Evolutionary conservation across 106 monocot genomes (phyloP), one percentile per base, ranked within the genome.

Genomic region (Dendrobium officinale): DNA sequence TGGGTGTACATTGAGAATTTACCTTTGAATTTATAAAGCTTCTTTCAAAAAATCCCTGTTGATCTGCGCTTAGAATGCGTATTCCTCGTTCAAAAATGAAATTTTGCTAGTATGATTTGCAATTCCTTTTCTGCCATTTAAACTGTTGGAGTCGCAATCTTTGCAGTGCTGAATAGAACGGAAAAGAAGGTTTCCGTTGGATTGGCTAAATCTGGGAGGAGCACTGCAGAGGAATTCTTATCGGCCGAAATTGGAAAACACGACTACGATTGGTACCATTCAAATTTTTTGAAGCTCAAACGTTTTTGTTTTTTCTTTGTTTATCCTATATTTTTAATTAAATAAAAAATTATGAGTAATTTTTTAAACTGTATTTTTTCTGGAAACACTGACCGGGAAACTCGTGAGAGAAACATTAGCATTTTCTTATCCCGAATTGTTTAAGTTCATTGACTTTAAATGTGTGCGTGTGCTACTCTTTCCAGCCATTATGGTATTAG

Each of bases 181-280:
- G 77, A 77, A 17, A 77, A 54, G 55, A 54, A 13, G 70, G 70
- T 4, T 37, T 37, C 64, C 64, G 0, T 66, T 66, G 64, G 64
- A 66, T 24, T 66, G 24, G 2, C 64, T 8, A 66, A 26, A 76
- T 7, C 59, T 47, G 70, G 70, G 72, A 80, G 80, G 43, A 42
- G 77, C 45, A 77, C 66, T 5, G 40, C 59, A 72, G 85, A 78
- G 13, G 85, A 85, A 78, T 66, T 85, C 18, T 78, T 85, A 40
- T 26, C 49, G 9, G 66, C 51, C 6, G 85, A 85, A 19, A 75
- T 78, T 29, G 85, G 77, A 18, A 85, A 85, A 43, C 81, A 64
- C 24, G 85, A 85, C 45, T 81, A 85, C 18, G 85, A 85, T 74
- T 85, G 85, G 85, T 85, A 81, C 16, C 61, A 61, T 22, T 4